Evolutionary conservation across 331 rosid species (phyloP).

Genomic region (Ulmus americana): DNA sequence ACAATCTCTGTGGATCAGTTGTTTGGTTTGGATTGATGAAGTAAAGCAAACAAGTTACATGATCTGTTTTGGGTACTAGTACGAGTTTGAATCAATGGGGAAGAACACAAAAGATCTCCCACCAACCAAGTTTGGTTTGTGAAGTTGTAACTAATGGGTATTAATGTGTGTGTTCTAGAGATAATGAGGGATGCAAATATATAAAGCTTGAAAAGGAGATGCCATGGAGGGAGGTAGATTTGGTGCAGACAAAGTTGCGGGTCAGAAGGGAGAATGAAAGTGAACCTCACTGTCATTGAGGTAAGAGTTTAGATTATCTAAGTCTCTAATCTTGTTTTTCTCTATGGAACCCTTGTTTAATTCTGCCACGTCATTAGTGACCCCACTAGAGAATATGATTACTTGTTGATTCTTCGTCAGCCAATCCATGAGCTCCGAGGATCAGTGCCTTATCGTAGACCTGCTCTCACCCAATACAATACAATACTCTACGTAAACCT

Average conservation of each 20-base stretch:
- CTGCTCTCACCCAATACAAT: neutral
- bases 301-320: neutral
- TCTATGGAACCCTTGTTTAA: conserved; percentile 14
- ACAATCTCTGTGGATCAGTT: too few species aligned
- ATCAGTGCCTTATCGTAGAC: neutral
- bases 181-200: neutral
- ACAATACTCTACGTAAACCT: conserved; percentile 7
- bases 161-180: neutral
- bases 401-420: neutral
- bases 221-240: conserved; percentile 6
- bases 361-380: conserved; percentile 21
- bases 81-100: too few species aligned
- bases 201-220: neutral
- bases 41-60: too few species aligned
- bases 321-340: neutral
- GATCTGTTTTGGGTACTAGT: too few species aligned
- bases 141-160: neutral
- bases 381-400: neutral
- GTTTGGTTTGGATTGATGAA: too few species aligned
- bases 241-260: conserved; percentile 27
- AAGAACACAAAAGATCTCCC: too few species aligned
- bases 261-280: conserved; percentile 29
- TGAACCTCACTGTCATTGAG: conserved; percentile 30
- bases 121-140: too few species aligned
- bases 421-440: neutral